Percentiles rank a stretch among this genome's conserved stretches.
Evolutionary conservation across 495 filamentous ascomycete species (phyloP).

Genomic region (Ascobolus immersus): DNA sequence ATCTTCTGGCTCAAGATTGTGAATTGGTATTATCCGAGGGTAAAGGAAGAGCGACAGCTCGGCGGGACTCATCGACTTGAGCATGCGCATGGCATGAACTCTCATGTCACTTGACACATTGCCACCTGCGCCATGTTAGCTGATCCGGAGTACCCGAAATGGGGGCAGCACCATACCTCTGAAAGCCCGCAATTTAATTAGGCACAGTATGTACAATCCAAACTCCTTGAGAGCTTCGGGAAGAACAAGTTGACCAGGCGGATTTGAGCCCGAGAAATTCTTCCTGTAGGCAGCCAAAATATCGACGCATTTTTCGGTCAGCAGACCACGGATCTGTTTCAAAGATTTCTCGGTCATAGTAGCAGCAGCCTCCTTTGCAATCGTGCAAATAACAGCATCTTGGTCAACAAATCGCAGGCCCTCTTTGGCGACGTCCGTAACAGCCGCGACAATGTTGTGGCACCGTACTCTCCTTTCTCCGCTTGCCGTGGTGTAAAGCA

Average conservation of each 20-base stretch:
- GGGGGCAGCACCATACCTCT: slow-evolving; percentile 31
- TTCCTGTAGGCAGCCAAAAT: slow-evolving; percentile 84
- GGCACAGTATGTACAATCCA: slow-evolving; percentile 81
- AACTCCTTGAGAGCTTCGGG: slow-evolving; percentile 94
- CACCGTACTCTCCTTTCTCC: slow-evolving; percentile 82
- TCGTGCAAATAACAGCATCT: slow-evolving; percentile 62
- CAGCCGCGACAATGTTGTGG: slow-evolving; percentile 73
- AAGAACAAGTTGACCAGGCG: slow-evolving; percentile 78
- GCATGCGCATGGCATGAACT: slow-evolving; percentile 71
- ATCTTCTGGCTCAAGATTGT: slow-evolving; percentile 64
- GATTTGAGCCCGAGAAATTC: slow-evolving; percentile 61
- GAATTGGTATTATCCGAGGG: slow-evolving; percentile 71
- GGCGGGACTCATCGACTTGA: slow-evolving; percentile 58
- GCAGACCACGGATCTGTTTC: slow-evolving; percentile 60
- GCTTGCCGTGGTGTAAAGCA: slow-evolving; percentile 77
- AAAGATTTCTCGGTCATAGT: slow-evolving; percentile 55
- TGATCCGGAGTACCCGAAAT: not conserved
- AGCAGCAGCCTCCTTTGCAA: slow-evolving; percentile 77
- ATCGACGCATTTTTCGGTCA: slow-evolving; percentile 85
- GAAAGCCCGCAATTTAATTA: slow-evolving; percentile 79
- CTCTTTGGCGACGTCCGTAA: slow-evolving; percentile 60
- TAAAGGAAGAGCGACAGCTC: slow-evolving; percentile 88
- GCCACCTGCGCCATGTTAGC: slow-evolving; percentile 24
- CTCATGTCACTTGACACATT: slow-evolving; percentile 77
- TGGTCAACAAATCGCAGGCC: slow-evolving; percentile 83